Base-by-base conservation (phyloP, 306 rosid genomes). In the Fragaria vesca region DNA sequence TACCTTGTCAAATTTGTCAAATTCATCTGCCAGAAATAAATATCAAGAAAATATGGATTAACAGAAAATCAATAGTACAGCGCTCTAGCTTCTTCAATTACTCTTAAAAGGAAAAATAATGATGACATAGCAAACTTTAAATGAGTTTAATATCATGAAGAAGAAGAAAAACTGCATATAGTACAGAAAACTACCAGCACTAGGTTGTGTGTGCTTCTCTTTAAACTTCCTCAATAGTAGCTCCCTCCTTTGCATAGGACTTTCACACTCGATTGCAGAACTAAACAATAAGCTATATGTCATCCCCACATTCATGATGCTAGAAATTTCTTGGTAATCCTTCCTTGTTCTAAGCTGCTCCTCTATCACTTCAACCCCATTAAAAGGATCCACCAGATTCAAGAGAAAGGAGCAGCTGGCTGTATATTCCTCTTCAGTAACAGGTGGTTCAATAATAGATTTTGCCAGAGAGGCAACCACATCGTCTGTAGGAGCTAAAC, bases 231-330 rank as follows among this genome's bases (percentile, higher is more conserved):
- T 84, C 82, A 82, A 80, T 79, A 93, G 87, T 69, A 95, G 83
- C 88, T 88, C 91, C 89, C 90, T 88, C 78, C 96, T 89, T 82
- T 80, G 89, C 51, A 77, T 55, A 82, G 97, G 90, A 81, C 76
- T 73, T 72, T 85, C 85, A 82, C 90, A 88, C 81, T 84, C 93
- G 50, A 88, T 80, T 81, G 90, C 89, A 63, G 91, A 88, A 88
- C 88, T 90, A 82, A 91, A 95, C 34, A 93, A 80, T 75, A 91
- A 88, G 88, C 97, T 81, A 84, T 95, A 95, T 7, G 89, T 76
- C 97, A 95, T 90, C 76, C 99, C 99, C 74, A 95, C 96, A 80
- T 88, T 88, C 97, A 92, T 93, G 78, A 93, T 84, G 89, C 94
- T 90, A 80, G 84, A 85, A 71, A 87, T 85, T 85, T 93, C 96